A percentile compares a stretch with the other conserved stretches of the same genome.
phyloP scores from a whole-genome alignment of 2,329 filamentous ascomycete species.

The Pseudogymnoascus sp. region DNA sequence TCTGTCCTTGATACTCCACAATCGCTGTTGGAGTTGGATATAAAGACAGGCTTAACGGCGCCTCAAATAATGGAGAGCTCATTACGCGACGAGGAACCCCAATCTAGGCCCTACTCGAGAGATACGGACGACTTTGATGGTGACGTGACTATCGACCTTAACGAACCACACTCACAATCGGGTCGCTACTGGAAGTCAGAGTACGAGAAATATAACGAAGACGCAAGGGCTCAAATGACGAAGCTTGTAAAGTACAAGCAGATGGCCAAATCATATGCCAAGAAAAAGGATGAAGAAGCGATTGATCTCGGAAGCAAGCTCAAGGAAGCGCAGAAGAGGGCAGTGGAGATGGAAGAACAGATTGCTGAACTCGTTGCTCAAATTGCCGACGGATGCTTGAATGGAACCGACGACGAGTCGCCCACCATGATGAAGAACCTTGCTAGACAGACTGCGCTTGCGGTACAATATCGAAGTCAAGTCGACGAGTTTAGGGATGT shows the following conservation, averaged over 20 bases:
- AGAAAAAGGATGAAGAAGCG: conserved; percentile 67
- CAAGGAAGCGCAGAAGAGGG: conserved; percentile 59
- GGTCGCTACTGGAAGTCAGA: conserved; percentile 75
- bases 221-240: conserved; percentile 66
- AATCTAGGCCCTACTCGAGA: conserved; percentile 24
- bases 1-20: not conserved
- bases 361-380: conserved; percentile 54
- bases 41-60: conserved; percentile 1
- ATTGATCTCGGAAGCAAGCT: conserved; percentile 58
- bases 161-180: conserved; percentile 66
- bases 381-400: conserved; percentile 36
- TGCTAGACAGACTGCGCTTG: conserved; percentile 49
- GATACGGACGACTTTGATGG: conserved; percentile 37
- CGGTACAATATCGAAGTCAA: conserved; percentile 49
- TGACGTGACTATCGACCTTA: conserved; percentile 62
- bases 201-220: conserved; percentile 65
- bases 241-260: conserved; percentile 74
- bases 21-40: conserved; percentile 3
- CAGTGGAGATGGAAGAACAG: conserved; percentile 55
- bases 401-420: conserved; percentile 37
- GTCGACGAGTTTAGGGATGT: conserved; percentile 51
- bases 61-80: conserved; percentile 9
- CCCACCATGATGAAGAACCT: conserved; percentile 46
- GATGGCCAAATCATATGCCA: conserved; percentile 69
- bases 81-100: conserved; percentile 9